Base-by-base conservation (phyloP, 2,329 filamentous ascomycete genomes). In the Fusarium hainanense region DNA sequence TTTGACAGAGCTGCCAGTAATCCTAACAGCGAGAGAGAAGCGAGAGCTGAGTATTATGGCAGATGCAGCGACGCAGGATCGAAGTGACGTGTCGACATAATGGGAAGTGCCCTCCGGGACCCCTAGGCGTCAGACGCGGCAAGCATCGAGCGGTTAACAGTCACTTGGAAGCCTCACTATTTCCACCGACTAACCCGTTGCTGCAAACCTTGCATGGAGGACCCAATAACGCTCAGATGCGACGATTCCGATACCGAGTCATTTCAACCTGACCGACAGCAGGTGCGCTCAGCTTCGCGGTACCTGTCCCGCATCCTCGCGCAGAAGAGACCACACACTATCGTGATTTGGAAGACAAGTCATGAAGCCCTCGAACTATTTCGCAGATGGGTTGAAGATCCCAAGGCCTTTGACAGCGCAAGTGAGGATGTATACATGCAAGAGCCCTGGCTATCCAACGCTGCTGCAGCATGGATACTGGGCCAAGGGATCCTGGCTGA, bases 11-110 rank as follows among this genome's bases (percentile, higher is more conserved):
- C 9, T 37, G 6, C 6, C 3, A 37, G 18, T 37, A 11, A 6
- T 3, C 10, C 1, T n/a, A 11, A 6, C 2, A 2, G 18, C 0
- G 34, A 37, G 1, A 6, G 0, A 4, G 2, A 12, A 37, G 3
- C 10, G 34, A n/a, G 2, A 6, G 8, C 13, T 12, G 21, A 44
- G 6, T 11, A 14, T 21, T 5, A 7, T 13, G 11, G 34, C 18
- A 37, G 34, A 10, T 37, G 10, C 2, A 6, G 10, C 10, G 18
- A 37, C 18, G 3, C 10, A 3, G 10, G 10, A 37, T 37, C 18
- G 18, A 37, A n/a, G 7, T 11, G 34, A 2, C 5, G 18, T 37
- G 7, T 37, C 34, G 34, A n/a, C 18, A 37, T 2, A 37, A 37
- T 1, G 34, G 18, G 34, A 37, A 37, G 34, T n/a, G 10, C 34